Conservation (phyloP, 371 early-diverging fungal genomes). For the Mortierella sp. region DNA sequence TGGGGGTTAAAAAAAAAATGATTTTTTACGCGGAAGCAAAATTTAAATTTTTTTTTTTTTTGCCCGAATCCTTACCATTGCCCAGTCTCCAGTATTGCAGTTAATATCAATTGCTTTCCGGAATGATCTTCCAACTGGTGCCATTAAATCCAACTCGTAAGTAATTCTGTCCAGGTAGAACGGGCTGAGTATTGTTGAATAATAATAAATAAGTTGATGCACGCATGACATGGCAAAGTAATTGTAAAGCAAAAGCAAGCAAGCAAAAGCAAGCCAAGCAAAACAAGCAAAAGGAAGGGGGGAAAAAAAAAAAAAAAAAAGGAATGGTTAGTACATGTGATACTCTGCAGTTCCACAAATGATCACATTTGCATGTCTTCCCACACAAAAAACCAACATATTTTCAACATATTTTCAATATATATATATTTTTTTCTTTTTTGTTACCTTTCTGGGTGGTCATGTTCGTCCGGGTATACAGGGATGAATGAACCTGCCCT, state of each 20-base stretch:
- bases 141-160: slow-evolving; percentile 46
- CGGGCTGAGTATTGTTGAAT: neutral
- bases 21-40: neutral
- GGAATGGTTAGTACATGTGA: too few species aligned
- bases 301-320: too few species aligned
- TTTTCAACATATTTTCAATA: too few species aligned
- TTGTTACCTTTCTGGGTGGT: slow-evolving; percentile 33
- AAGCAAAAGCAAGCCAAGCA: too few species aligned
- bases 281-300: too few species aligned
- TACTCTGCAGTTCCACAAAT: too few species aligned
- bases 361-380: too few species aligned
- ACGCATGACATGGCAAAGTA: neutral
- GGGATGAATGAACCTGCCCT: slow-evolving; percentile 39
- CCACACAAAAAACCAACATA: too few species aligned
- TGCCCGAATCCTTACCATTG: slow-evolving; percentile 27
- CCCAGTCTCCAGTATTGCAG: slow-evolving; percentile 46
- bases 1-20: neutral
- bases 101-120: slow-evolving; percentile 50
- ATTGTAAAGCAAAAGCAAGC: neutral
- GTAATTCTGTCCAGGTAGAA: slow-evolving; percentile 47
- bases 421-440: slow-evolving; percentile 10
- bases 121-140: slow-evolving; percentile 40
- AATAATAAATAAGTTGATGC: too few species aligned
- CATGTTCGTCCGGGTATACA: slow-evolving; percentile 35
- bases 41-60: neutral